Conservation (phyloP, 805 yeast genomes). For the Wickerhamiella musiphila region DNA sequence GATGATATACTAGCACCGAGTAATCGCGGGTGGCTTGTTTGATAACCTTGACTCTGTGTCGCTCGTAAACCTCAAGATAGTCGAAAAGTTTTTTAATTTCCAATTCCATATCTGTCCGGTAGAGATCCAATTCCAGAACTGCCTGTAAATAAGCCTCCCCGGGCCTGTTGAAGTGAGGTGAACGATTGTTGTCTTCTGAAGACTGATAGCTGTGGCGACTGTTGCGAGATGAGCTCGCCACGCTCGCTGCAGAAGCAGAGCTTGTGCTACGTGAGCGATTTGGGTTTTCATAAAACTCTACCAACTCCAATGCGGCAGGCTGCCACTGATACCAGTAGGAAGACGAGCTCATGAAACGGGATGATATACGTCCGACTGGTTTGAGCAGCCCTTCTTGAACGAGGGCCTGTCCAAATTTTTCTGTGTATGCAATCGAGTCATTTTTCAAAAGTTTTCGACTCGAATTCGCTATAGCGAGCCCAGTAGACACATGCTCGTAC, state of each 20-base stretch:
- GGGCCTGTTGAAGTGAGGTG: constrained; percentile 21
- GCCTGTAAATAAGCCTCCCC: constrained; percentile 34
- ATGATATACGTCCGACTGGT: constrained; percentile 36
- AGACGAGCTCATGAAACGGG: constrained; percentile 47
- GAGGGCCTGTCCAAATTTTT: constrained; percentile 59
- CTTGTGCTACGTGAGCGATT: background rate
- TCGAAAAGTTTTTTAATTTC: constrained; percentile 44
- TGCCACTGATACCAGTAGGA: constrained; percentile 54
- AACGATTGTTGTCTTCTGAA: background rate
- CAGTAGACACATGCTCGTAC: constrained; percentile 43
- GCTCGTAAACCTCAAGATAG: constrained; percentile 59
- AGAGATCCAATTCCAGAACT: constrained; percentile 39
- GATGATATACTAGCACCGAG: constrained; percentile 28
- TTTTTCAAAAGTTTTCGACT: constrained; percentile 33
- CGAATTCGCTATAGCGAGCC: constrained; percentile 44
- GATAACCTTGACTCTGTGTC: constrained; percentile 48
- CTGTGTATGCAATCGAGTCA: constrained; percentile 41
- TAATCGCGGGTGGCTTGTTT: constrained; percentile 51
- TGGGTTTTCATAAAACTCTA: constrained; percentile 1
- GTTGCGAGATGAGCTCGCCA: background rate
- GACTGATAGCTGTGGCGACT: background rate
- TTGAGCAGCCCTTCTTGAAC: constrained; percentile 41
- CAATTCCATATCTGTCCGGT: constrained; percentile 55
- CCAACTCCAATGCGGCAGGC: constrained; percentile 7
- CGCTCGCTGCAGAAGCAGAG: background rate